A percentile compares a stretch with the other conserved stretches of the same genome.
Evolutionary conservation across 768 basidiomycete genomes (phyloP).

Genomic region (Rhizopogon roseolus): DNA sequence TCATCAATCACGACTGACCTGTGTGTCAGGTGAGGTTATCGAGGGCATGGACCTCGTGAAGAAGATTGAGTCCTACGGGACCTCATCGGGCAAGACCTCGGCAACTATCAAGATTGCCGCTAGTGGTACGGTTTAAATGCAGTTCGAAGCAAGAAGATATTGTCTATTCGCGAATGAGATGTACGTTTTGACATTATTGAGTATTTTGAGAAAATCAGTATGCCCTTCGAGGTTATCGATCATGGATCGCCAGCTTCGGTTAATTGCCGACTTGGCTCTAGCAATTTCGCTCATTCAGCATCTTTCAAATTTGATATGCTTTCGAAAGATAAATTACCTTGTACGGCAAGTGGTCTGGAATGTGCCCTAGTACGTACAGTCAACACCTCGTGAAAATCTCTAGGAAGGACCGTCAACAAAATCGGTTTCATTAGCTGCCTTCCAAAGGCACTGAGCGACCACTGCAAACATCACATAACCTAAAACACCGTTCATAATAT

Average conservation of each 20-base stretch:
- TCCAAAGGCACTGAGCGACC: too few relatives aligned
- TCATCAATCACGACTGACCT: neutral
- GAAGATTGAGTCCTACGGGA: conserved; percentile 36
- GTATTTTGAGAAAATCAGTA: neutral
- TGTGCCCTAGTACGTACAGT: too few relatives aligned
- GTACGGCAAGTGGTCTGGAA: too few relatives aligned
- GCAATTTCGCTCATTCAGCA: too few relatives aligned
- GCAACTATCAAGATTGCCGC: conserved; percentile 45
- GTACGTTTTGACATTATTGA: conserved; percentile 4
- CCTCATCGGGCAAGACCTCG: conserved; percentile 34
- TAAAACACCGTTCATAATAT: neutral
- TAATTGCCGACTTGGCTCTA: too few relatives aligned
- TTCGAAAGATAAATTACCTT: too few relatives aligned
- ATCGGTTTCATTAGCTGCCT: too few relatives aligned
- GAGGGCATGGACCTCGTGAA: conserved; percentile 56
- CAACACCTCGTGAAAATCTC: too few relatives aligned
- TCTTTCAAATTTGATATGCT: too few relatives aligned
- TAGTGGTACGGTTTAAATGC: conserved; percentile 39
- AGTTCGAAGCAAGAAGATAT: neutral
- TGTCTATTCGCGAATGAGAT: neutral
- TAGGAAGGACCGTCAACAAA: too few relatives aligned
- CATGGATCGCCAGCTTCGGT: too few relatives aligned
- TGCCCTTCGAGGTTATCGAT: neutral
- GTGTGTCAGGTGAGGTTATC: conserved; percentile 52
- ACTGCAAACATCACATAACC: too few relatives aligned